Conservation (phyloP, 352 stramenopile species). For the Phytophthora nicotianae region DNA sequence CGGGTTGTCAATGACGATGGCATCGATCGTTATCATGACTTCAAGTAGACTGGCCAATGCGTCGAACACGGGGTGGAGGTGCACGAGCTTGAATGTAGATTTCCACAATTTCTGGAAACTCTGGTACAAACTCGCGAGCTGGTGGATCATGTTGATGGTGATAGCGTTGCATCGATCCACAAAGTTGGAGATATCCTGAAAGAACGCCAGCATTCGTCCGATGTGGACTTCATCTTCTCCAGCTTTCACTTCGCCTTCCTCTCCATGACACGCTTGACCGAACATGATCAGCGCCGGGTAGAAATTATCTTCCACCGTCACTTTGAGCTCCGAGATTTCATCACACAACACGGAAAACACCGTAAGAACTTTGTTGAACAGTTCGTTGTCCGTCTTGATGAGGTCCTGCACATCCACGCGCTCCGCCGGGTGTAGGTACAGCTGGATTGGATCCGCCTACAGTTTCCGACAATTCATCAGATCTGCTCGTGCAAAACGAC, state of each 20-base stretch:
- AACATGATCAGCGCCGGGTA: slow-evolving; percentile 92
- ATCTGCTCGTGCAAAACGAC: not conserved
- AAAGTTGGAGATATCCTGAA: slow-evolving; percentile 92
- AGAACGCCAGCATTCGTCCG: slow-evolving; percentile 88
- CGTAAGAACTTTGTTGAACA: slow-evolving; percentile 91
- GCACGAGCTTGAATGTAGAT: slow-evolving; percentile 87
- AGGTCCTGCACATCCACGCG: slow-evolving; percentile 88
- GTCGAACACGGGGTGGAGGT: slow-evolving; percentile 83
- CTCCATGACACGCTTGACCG: slow-evolving; percentile 71
- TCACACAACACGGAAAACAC: slow-evolving; percentile 91
- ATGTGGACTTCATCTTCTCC: slow-evolving; percentile 87
- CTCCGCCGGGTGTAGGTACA: slow-evolving; percentile 83
- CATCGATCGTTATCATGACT: slow-evolving; percentile 90
- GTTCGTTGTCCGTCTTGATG: slow-evolving; percentile 89
- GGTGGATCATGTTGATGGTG: slow-evolving; percentile 91
- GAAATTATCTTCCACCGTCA: slow-evolving; percentile 91
- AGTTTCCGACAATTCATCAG: slow-evolving; percentile 4
- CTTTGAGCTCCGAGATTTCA: slow-evolving; percentile 90
- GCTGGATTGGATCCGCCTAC: slow-evolving; percentile 82
- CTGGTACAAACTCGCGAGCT: slow-evolving; percentile 87
- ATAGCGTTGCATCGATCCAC: slow-evolving; percentile 89
- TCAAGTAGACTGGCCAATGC: slow-evolving; percentile 78
- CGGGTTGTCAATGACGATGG: slow-evolving; percentile 89
- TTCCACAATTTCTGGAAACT: slow-evolving; percentile 90
- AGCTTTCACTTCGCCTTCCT: slow-evolving; percentile 70